Base-by-base conservation (phyloP, 257 asterid species). In the Solanum chmielewskii region DNA sequence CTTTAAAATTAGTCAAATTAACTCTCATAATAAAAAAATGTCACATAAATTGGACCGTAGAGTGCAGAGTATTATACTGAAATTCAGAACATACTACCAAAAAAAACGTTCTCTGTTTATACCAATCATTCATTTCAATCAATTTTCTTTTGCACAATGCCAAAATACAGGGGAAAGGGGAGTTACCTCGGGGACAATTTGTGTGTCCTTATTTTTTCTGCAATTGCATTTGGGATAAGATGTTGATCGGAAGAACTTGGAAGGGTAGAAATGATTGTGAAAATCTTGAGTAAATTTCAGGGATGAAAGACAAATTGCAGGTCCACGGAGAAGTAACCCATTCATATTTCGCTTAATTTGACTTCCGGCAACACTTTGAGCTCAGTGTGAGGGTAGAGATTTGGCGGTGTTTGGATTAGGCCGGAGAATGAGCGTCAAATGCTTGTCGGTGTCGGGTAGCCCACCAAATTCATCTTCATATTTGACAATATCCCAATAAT, bases 201-300 rank as follows among this genome's bases (percentile, higher is more conserved):
- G 39, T 5, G 6, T 37, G 7, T 37, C 83, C 39, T 83, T 88
- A 25, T 86, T 84, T 64, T 44, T 78, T 1, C 64, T 27, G 88
- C 90, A 90, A 87, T 74, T 84, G 59, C 88, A 88, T 85, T 74
- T 88, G 90, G 91, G 86, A 88, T 86, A 70, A 86, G 83, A 59
- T 56, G 77, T 84, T 85, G 64, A 83, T 76, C 78, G 74, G 87
- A 83, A 75, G 60, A 59, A 84, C 56, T 87, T 85, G 78, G 49
- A 86, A n/a, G 78, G 84, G 47, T 83, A 85, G 31, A 11, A n/a
- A 31, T 14, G 23, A 20, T 41, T 66, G 75, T 49, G 23, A 56
- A 56, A 56, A 56, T 56, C 0, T 59, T 62, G 59, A 82, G 45
- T 81, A 27, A 78, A 44, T 21, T 85, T 86, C 4, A 42, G 31